Evolutionary conservation across 169 alveolate genomes (phyloP), one percentile per base, ranked within the genome.

Genomic region (Plasmodium ovale): DNA sequence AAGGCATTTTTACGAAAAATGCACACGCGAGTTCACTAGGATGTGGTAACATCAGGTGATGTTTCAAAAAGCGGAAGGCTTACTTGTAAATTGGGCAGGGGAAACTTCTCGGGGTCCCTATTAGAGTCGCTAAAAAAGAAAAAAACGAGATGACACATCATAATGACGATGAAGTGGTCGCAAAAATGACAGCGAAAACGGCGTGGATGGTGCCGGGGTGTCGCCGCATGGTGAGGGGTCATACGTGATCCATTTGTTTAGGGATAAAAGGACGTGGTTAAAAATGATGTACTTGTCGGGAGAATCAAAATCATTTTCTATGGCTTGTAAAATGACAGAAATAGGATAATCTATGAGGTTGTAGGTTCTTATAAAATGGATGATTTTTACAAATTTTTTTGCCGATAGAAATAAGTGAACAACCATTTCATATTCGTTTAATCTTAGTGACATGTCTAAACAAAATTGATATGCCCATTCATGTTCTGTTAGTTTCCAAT

Each of bases 281-380:
- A 79, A 31, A 12, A 79, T 65, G 25, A 51, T 79, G 39, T 79
- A 79, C 19, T 62, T 79, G 14, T 79, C 79, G 12, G 77, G 68
- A 6, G 70, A 37, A 37, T 79, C 89, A 12, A 79, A 79, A 54
- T 79, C 89, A 79, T 79, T 79, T 79, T 79, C 89, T 21, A 79
- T 79, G 39, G 89, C 89, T 49, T 79, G 89, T 29, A 79, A 64
- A 6, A 79, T 65, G 21, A 79, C 89, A 31, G 82, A 35, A 33
- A 79, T 79, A 27, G 89, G 89, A 31, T 79, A 79, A 58, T 79
- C 89, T 12, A 51, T 19, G 6, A 79, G 39, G 27, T 79, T 64
- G 31, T 79, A 68, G 2, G 21, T 64, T 68, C 89, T 64, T 79
- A 79, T 29, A 69, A 79, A 79, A 21, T 51, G 53, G 1, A 79